Evolutionary conservation across 768 basidiomycete genomes (phyloP).

Genomic region (Russula brevipes): DNA sequence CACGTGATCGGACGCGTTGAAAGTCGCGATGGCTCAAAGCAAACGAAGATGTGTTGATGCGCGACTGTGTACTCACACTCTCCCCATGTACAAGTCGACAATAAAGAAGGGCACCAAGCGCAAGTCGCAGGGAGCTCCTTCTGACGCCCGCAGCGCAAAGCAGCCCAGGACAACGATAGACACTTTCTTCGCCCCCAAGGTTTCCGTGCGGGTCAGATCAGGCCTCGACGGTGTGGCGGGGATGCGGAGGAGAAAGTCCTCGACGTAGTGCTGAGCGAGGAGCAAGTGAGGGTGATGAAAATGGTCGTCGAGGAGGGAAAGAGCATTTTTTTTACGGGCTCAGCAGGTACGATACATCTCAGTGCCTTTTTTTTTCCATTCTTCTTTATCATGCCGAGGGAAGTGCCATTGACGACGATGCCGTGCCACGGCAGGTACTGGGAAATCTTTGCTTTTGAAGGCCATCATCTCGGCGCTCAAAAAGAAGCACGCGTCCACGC

Average conservation of each 20-base stretch:
- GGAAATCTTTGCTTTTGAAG: conserved; percentile 55
- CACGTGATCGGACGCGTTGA: conserved; percentile 19
- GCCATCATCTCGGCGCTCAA: conserved; percentile 51
- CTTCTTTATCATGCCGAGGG: neutral
- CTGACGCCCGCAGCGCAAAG: conserved; percentile 26
- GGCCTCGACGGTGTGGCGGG: conserved; percentile 22
- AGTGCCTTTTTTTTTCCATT: neutral
- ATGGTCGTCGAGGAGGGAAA: conserved; percentile 53
- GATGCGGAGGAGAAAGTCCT: conserved; percentile 25
- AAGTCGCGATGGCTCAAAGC: neutral
- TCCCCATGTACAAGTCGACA: conserved; percentile 15
- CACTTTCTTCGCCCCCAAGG: conserved; percentile 33
- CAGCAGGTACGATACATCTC: conserved; percentile 46
- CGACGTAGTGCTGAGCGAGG: conserved; percentile 44
- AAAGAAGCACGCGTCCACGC: conserved; percentile 41
- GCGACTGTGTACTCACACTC: neutral
- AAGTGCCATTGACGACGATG: neutral
- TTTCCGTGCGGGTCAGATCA: conserved; percentile 21
- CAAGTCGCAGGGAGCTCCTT: conserved; percentile 28
- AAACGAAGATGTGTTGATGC: neutral
- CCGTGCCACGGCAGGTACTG: conserved; percentile 43
- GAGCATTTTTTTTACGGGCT: conserved; percentile 64
- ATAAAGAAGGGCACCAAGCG: conserved; percentile 27
- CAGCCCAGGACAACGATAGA: conserved; percentile 34
- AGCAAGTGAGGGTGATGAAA: conserved; percentile 48